Evolutionary conservation across 164 flowering plant genomes (phyloP), one percentile per base, ranked within the genome.

Genomic region (Amborella trichopoda): DNA sequence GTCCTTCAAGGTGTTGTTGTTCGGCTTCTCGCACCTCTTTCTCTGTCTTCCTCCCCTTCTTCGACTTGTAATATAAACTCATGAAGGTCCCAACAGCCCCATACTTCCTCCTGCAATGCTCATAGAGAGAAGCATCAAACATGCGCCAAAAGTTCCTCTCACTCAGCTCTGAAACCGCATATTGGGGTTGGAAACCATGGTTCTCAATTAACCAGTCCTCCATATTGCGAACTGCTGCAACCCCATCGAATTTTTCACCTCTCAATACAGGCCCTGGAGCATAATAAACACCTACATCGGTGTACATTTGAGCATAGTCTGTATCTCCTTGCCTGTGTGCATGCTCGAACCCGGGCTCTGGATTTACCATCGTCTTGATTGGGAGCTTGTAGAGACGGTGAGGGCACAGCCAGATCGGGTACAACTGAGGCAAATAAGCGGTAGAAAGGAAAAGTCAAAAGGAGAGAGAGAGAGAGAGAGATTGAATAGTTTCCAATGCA

Each of bases 401-500:
- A 9, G 99, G 99, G 66, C 99, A 91, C 23, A 93, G 87, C 99
- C 99, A 88, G 40, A 93, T 63, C 2, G 99, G 99, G 58, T 93
- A 90, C 4, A 90, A 81, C 97, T 90, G 60, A 38, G 8, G 20
- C 11, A 38, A 28, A 41, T 26, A 56, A 47, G 30, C 40, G 53
- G 21, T 1, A 40, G 6, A 44, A n/a, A n/a, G n/a, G n/a, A n/a
- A n/a, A n/a, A n/a, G n/a, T n/a, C n/a, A n/a, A n/a, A n/a, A n/a
- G n/a, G n/a, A n/a, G n/a, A n/a, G n/a, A n/a, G n/a, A n/a, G n/a
- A n/a, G 6, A 30, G 34, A 30, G 34, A 30, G 34, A 30, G 13
- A 30, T 6, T 6, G 13, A 30, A 30, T 13, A 30, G 34, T 30
- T 30, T 13, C 34, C 6, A 13, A n/a, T n/a, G n/a, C n/a, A n/a